A percentile compares a stretch with the other conserved stretches of the same genome.
These are phyloP conservation scores for Teratosphaeria pseudoeucalypti DNA, from an alignment of 2,329 filamentous ascomycete species.

Conservation along the genomic window DNA sequence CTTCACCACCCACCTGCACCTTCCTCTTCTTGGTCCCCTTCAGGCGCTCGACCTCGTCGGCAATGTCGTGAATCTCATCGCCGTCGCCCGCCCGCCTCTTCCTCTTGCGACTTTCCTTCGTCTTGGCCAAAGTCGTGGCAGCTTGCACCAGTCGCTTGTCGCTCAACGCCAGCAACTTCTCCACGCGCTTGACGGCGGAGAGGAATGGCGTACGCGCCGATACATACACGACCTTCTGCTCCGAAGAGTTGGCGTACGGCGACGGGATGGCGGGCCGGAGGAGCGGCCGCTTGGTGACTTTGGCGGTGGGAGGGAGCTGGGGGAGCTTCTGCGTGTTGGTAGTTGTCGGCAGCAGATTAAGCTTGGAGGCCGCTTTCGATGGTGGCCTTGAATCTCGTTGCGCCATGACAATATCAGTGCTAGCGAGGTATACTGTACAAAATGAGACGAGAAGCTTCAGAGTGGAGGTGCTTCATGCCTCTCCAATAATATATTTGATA, in stretches of 20 bases:
- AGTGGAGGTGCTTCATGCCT: not conserved
- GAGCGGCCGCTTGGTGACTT: constrained; percentile 47
- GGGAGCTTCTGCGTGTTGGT: not conserved
- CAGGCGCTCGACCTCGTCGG: constrained; percentile 24
- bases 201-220: constrained; percentile 57
- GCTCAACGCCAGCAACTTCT: constrained; percentile 50
- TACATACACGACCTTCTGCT: constrained; percentile 55
- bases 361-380: not conserved
- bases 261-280: constrained; percentile 46
- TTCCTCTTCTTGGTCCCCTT: constrained; percentile 15
- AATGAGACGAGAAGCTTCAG: too few species aligned
- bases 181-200: constrained; percentile 54
- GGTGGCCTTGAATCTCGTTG: not conserved
- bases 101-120: constrained; percentile 7
- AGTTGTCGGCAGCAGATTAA: not conserved
- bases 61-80: constrained; percentile 26
- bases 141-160: constrained; percentile 41
- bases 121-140: constrained; percentile 23
- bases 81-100: constrained; percentile 5
- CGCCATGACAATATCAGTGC: not conserved
- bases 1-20: constrained; percentile 10
- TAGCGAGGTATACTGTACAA: too few species aligned
- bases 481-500: not conserved
- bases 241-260: constrained; percentile 38
- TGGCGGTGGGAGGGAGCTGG: constrained; percentile 29